Base-by-base conservation (phyloP, 805 yeast species). In the Yamadazyma olivae region DNA sequence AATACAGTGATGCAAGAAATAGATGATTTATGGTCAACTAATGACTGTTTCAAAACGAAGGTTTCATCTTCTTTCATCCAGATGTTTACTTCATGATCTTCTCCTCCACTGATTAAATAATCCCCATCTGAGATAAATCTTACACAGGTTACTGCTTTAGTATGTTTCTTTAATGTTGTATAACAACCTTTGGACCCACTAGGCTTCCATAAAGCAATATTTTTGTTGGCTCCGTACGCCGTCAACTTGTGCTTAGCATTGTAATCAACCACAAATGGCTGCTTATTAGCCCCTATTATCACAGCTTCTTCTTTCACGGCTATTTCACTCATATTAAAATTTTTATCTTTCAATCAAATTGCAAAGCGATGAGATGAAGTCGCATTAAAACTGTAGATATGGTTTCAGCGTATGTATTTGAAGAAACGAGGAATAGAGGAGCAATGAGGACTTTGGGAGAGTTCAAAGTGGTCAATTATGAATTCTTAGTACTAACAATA, bases 201-300 rank as follows among this genome's bases (percentile, higher is more conserved):
- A 14, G 74, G 52, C n/a, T 74, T 61, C 81, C 88, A 83, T 25
- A 86, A 55, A 0, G 91, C 88, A 33, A 85, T 64, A 13, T 75
- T 71, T 28, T 64, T 70, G 1, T 77, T 75, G 0, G 93, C 87
- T 6, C 90, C 95, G 55, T 70, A 86, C 0, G 93, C 95, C 5
- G 83, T 68, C 4, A 73, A 37, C 16, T 63, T 50, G 8, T 49
- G 46, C 1, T 38, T 35, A 0, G 51, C 36, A 40, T 70, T 65
- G 45, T 71, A 73, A 48, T 79, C 89, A 17, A 80, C 71, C 5
- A 74, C 77, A 40, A 72, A 75, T 4, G 78, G 63, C 48, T 81
- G 87, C 41, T 72, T 74, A 53, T 84, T 85, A 23, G 87, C 88
- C 12, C 95, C 95, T 14, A 75, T 66, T 53, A 83, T 82, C 3